phyloP scores from a whole-genome alignment of 768 basidiomycete species.

The Boletus pseudo-olivaceus region DNA sequence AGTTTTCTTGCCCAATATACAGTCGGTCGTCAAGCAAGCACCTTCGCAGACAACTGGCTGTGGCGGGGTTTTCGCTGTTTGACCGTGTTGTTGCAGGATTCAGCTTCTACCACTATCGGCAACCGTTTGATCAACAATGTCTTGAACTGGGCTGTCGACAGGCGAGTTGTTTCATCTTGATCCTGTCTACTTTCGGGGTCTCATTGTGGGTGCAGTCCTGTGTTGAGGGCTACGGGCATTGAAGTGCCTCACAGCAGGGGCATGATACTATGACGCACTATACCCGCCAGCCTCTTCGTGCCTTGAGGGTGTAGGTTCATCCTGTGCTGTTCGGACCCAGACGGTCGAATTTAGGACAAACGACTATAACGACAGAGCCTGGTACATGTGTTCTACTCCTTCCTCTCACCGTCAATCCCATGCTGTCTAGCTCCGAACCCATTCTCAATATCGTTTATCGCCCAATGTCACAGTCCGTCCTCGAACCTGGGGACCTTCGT shows the following conservation, averaged over 20 bases:
- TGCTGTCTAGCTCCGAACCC: neutral
- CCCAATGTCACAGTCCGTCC: slow-evolving; percentile 7
- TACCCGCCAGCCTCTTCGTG: neutral
- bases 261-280: neutral
- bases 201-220: neutral
- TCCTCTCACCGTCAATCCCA: neutral
- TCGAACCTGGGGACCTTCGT: neutral
- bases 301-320: slow-evolving; percentile 4
- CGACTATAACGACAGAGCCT: neutral
- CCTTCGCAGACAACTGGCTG: neutral
- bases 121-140: too few relatives aligned
- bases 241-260: neutral
- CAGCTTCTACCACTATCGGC: too few relatives aligned
- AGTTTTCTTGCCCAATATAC: neutral
- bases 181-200: neutral
- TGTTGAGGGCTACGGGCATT: neutral
- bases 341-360: neutral
- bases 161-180: neutral
- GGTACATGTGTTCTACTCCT: neutral
- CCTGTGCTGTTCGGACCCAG: slow-evolving; percentile 12
- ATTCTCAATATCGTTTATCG: neutral
- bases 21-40: neutral
- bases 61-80: neutral
- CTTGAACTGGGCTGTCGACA: neutral
- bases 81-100: too few relatives aligned